Base-by-base conservation (phyloP, 78 protist genomes). In the Dictyostelium brefeldianum region DNA sequence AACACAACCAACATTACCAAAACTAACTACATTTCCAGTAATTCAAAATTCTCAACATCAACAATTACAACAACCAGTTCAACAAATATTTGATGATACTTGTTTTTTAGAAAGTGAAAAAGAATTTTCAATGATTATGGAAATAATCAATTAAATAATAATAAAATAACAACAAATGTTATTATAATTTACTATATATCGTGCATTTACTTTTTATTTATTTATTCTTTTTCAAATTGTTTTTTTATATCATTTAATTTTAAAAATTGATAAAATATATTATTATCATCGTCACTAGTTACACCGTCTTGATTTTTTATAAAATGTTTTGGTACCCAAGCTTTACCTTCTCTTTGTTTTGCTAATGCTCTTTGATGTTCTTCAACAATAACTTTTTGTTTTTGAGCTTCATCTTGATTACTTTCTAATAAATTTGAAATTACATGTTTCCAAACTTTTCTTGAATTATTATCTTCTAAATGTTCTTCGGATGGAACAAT, bases 341-440 rank as follows among this genome's bases (percentile, higher is more conserved):
- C 78, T 47, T 47, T 62, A 29, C 80, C 90, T 51, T 87, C 93
- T 74, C 93, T 56, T 10, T 47, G 29, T 36, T 87, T 87, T 20
- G 93, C 93, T 36, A 53, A 43, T 12, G 10, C 14, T 41, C 93
- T 77, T 87, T 87, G 93, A 29, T 29, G 48, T 69, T 87, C 93
- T 64, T 87, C 93, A 2, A 87, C 93, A 8, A 51, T 18, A 11
- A 46, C 41, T 51, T 87, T 87, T 64, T 87, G 93, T 29, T 25
- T 47, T 87, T 78, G 83, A 10, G 93, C 93, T 25, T 87, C 93
- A 18, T 87, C 93, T 51, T 77, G 70, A 31, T 77, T 77, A 47
- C 51, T 74, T 7, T 25, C 31, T 18, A 43, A 57, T 25, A 87
- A 47, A 43, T 87, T 56, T n/a, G 43, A n/a, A 4, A 77, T 87